These are phyloP conservation scores for Amyloporia xantha DNA, from an alignment of 768 basidiomycete genomes.

Conservation along the genomic window DNA sequence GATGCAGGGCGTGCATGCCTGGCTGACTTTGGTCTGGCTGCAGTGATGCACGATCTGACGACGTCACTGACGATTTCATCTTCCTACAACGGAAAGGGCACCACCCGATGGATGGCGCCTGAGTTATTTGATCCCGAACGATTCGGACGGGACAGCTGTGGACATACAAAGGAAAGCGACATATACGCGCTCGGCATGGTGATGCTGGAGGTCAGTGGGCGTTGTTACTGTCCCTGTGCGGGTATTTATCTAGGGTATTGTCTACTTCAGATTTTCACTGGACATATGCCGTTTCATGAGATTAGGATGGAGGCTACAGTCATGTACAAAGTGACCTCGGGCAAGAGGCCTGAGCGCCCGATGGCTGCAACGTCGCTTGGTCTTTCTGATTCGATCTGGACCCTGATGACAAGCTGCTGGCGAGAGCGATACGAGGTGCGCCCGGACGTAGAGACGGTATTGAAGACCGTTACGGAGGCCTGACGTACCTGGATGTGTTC, in stretches of 20 bases:
- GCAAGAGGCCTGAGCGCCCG: not conserved
- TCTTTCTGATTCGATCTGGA: not conserved
- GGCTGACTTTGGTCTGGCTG: conserved; percentile 2
- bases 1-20: not conserved
- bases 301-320: not conserved
- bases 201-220: conserved; percentile 1
- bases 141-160: not conserved
- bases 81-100: not conserved
- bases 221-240: not conserved
- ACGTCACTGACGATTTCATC: not conserved
- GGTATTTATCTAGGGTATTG: not conserved
- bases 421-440: not conserved
- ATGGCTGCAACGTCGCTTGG: conserved; percentile 2
- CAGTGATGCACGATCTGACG: not conserved
- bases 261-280: conserved; percentile 1
- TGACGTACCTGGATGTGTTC: too few relatives aligned
- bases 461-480: too few relatives aligned
- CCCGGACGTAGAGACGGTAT: not conserved
- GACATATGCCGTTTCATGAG: not conserved
- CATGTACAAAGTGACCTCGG: not conserved
- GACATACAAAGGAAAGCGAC: not conserved
- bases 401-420: not conserved
- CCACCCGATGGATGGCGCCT: conserved; percentile 7
- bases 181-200: conserved; percentile 4
- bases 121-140: conserved; percentile 5